These are phyloP conservation scores for Trichoderma sp. DNA, from an alignment of 2,329 filamentous ascomycete genomes.

Conservation along the genomic window DNA sequence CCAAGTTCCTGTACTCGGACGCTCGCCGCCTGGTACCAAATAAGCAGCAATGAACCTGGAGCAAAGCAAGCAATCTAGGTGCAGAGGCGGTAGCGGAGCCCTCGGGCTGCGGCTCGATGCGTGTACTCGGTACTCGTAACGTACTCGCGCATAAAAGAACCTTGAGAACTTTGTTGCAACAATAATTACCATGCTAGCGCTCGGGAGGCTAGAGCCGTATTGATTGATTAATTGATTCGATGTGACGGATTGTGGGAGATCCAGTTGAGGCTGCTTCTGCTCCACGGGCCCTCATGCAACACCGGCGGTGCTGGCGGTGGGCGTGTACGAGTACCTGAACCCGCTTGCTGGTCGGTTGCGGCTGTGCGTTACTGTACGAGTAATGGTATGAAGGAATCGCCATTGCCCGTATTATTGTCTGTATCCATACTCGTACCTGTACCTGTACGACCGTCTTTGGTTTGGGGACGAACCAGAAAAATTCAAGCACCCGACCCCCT, in stretches of 20 bases:
- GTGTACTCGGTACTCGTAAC: neutral
- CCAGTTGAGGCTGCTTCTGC: neutral
- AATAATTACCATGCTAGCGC: neutral
- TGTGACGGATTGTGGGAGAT: neutral
- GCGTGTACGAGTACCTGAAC: neutral
- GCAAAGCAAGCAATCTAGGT: constrained; percentile 1
- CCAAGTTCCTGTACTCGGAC: neutral
- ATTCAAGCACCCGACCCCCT: neutral
- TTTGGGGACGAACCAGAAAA: constrained; percentile 1
- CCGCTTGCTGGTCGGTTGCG: neutral
- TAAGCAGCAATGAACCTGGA: neutral
- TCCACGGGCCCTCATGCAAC: constrained; percentile 13
- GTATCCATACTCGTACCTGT: neutral
- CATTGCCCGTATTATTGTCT: neutral
- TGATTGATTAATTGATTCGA: neutral
- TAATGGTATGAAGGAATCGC: neutral
- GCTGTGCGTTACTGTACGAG: neutral
- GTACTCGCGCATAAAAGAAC: neutral
- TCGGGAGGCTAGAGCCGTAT: neutral
- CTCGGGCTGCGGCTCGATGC: constrained; percentile 1
- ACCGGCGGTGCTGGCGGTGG: constrained; percentile 10
- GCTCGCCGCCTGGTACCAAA: neutral
- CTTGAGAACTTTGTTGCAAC: neutral
- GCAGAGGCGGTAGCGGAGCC: constrained; percentile 1
- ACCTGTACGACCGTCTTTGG: neutral